A percentile compares a stretch with the other conserved stretches of the same genome.
These are phyloP conservation scores for Phragmites australis DNA, from an alignment of 176 grass and related monocot genomes.

Conservation along the genomic window DNA sequence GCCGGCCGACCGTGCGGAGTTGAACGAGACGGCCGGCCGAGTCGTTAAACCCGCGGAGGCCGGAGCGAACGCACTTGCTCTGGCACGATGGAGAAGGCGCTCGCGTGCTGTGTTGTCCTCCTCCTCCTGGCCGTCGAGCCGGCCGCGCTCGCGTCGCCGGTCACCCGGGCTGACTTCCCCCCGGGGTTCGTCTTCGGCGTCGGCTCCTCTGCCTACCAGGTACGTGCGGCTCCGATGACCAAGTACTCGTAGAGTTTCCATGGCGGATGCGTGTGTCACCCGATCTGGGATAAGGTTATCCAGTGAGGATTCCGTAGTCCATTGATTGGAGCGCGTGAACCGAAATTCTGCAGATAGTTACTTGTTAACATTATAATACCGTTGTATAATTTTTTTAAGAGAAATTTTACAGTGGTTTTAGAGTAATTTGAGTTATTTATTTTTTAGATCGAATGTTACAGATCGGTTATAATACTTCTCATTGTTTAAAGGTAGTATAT, in stretches of 20 bases:
- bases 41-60: too few species aligned
- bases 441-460: too few species aligned
- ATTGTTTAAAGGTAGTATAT: too few species aligned
- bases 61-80: background rate
- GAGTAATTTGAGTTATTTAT: too few species aligned
- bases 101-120: background rate
- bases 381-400: too few species aligned
- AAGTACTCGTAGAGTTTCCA: background rate
- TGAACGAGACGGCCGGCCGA: too few species aligned
- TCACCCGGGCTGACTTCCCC: constrained; percentile 60
- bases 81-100: background rate
- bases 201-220: constrained; percentile 77
- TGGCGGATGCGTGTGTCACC: background rate
- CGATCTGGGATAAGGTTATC: background rate
- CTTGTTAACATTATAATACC: too few species aligned
- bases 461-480: too few species aligned
- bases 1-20: too few species aligned
- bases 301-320: background rate
- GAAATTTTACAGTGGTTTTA: too few species aligned
- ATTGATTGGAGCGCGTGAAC: background rate
- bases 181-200: constrained; percentile 61
- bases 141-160: background rate
- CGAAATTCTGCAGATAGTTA: background rate
- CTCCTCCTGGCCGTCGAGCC: background rate
- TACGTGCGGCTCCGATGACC: background rate